A percentile compares a stretch with the other conserved stretches of the same genome.
These are phyloP conservation scores for Dentipellis fragilis DNA, from an alignment of 768 basidiomycete genomes.

Conservation along the genomic window DNA sequence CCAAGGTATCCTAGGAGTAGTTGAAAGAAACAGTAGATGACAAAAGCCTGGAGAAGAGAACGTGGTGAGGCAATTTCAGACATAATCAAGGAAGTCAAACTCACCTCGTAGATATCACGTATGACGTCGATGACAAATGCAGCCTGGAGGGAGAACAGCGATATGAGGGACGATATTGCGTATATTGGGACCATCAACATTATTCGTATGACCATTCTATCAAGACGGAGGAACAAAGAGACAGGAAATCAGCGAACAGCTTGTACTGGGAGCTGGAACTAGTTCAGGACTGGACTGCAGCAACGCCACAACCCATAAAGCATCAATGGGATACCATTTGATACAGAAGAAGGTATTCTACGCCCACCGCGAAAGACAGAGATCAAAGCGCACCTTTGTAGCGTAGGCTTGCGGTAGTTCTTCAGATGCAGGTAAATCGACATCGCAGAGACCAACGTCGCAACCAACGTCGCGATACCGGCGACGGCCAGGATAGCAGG, in stretches of 20 bases:
- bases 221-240: not conserved
- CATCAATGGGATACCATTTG: not conserved
- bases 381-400: constrained; percentile 53
- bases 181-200: constrained; percentile 97
- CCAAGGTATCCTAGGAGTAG: constrained; percentile 79
- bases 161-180: constrained; percentile 82
- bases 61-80: not conserved
- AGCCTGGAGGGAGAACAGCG: constrained; percentile 86
- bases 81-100: constrained; percentile 12
- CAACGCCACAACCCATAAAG: not conserved
- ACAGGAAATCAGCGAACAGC: not conserved
- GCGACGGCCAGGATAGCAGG: constrained; percentile 47
- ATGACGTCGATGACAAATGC: constrained; percentile 95
- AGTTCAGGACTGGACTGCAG: not conserved
- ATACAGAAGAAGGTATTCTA: not conserved
- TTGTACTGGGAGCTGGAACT: not conserved
- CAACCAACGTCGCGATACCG: constrained; percentile 54
- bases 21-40: constrained; percentile 88
- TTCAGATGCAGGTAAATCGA: constrained; percentile 77
- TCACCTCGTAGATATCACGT: constrained; percentile 91
- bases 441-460: constrained; percentile 61
- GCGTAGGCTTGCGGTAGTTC: constrained; percentile 73
- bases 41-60: constrained; percentile 58
- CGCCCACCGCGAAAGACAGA: not conserved
- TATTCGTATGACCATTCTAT: constrained; percentile 85